Evolutionary conservation across 495 filamentous ascomycete genomes (phyloP), one percentile per base, ranked within the genome.

Genomic region (Tuber magnatum): DNA sequence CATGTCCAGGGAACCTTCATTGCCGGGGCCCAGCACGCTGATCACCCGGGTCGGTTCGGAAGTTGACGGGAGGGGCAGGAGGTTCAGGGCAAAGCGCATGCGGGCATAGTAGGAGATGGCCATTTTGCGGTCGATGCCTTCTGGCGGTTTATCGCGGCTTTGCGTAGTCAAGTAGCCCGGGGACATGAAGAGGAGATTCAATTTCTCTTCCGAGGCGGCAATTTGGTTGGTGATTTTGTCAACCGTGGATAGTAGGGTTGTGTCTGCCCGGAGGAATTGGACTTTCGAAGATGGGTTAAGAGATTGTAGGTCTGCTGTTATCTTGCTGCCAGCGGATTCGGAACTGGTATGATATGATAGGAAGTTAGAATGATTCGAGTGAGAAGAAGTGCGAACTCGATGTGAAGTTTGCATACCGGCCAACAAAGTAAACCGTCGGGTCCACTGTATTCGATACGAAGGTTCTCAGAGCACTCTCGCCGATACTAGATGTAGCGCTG

Each of bases 401-500:
- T 1, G 22, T 65, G 1, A 65, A 35, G 75, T 22, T 24, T 44
- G 69, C 74, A 51, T 44, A 80, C 78, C 85, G 83, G 14, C 86
- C 87, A 43, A 86, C 48, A 43, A 87, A 85, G 78, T 85, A 89
- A 83, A 75, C 87, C 79, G 56, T 89, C 75, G 78, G 88, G 56
- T 83, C 78, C 16, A 81, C 56, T 12, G 89, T 84, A 69, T 88
- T 75, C 43, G 86, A 83, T 6, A 87, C 86, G 71, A 92, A 89
- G 43, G 86, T 80, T 73, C 84, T 88, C 74, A 91, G 84, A 10
- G 89, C 89, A n/a, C 85, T 78, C 76, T 88, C 85, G 61, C 88
- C 89, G 73, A 93, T 88, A 48, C 90, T 91, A 46, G 86, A 87
- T 0, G 91, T 92, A 39, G 85, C 91, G 69, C 91, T 90, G 24